Base-by-base conservation (phyloP, 1,284 basidiomycete genomes). In the Ganoderma multipileum region DNA sequence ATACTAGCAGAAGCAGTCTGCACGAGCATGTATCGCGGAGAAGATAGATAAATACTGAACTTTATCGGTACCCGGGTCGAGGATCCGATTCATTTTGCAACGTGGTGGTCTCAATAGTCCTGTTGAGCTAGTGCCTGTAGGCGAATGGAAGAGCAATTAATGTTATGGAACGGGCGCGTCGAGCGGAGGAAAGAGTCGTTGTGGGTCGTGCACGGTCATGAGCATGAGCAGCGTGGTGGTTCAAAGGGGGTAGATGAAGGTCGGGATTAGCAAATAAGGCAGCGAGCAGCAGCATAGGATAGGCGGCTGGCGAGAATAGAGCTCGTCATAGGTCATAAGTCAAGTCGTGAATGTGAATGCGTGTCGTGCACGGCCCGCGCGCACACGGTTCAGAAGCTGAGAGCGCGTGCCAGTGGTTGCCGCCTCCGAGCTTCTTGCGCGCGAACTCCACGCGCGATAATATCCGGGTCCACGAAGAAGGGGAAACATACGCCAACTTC, bases 341-440 rank as follows among this genome's bases (percentile, higher is more conserved):
- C 47, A 33, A 64, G 14, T 55, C 52, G 16, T 55, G 18, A 18
- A 50, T 23, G 11, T 20, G 16, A 20, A 26, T 26, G 47, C 47
- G 47, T 50, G 50, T 26, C 55, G 4, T 50, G 33, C 33, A 33
- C 28, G 8, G 50, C 63, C 44, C 20, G 39, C 54, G 14, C 50
- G 33, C 39, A 57, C 54, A 3, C 5, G 7, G 36, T 16, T 68
- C 54, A 68, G 18, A 68, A 41, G 60, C 67, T 68, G 28, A 41
- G 23, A 4, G 63, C 67, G 42, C 67, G 44, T 30, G 63, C 42
- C 23, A 59, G 67, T n/a, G n/a, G n/a, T n/a, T n/a, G n/a, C 42
- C 63, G 67, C 36, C 63, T 41, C 36, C 67, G 67, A 23, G 28
- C 54, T 42, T 68, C 67, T 50, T 68, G 67, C n/a, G 67, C 67